These are phyloP conservation scores for Pseudonitzschia multiseries DNA, from an alignment of 108 stramenopile species.

Conservation along the genomic window DNA sequence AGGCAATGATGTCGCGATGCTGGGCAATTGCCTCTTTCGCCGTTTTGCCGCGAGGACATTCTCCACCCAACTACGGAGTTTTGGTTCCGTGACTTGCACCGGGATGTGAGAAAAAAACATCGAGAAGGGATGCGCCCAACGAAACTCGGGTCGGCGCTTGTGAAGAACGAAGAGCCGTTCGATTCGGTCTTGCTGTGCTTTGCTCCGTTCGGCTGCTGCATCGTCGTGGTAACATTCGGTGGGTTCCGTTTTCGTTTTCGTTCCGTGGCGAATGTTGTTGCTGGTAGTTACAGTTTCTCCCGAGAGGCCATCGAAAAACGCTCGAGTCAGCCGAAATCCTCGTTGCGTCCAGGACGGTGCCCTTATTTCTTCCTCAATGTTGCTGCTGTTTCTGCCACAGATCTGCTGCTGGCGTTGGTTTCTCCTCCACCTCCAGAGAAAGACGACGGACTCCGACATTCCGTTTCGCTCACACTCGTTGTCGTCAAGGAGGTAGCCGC, in stretches of 20 bases:
- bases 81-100: background rate
- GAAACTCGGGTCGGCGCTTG: slow-evolving; percentile 6
- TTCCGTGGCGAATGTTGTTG: no score
- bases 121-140: slow-evolving; percentile 20
- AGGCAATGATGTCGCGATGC: background rate
- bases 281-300: no score
- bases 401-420: background rate
- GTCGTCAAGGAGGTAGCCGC: slow-evolving; percentile 21
- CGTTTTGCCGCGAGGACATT: background rate
- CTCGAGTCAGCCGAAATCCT: slow-evolving; percentile 6
- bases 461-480: background rate
- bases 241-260: no score
- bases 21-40: background rate
- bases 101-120: background rate
- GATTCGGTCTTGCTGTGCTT: background rate
- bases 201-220: background rate
- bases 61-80: background rate
- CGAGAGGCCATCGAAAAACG: background rate
- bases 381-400: background rate
- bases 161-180: background rate
- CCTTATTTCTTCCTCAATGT: background rate
- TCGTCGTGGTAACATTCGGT: background rate
- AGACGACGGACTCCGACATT: background rate
- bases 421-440: slow-evolving; percentile 3
- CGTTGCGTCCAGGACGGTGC: background rate